Percentiles rank a stretch among this genome's conserved stretches.
phyloP scores from a whole-genome alignment of 495 filamentous ascomycete genomes.

The Eremomyces bilateralis region DNA sequence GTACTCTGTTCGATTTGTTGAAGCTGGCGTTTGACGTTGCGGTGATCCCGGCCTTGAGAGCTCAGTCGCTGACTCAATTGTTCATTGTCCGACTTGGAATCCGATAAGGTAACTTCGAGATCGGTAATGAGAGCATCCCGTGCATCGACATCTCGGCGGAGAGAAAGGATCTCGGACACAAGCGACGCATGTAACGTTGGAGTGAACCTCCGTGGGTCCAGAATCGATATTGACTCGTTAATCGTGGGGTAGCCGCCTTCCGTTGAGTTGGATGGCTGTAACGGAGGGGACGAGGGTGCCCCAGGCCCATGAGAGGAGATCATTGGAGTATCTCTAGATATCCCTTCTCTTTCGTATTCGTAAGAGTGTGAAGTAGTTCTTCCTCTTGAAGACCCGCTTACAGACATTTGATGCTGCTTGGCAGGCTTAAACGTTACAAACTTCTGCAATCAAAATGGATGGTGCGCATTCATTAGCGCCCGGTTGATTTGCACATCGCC shows the following conservation, averaged over 20 bases:
- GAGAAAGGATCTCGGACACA: slow-evolving; percentile 75
- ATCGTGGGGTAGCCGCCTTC: slow-evolving; percentile 14
- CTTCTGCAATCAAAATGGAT: too few relatives aligned
- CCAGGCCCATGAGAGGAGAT: background rate
- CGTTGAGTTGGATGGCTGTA: background rate
- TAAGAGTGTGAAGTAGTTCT: too few relatives aligned
- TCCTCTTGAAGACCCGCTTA: too few relatives aligned
- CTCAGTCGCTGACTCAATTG: slow-evolving; percentile 35
- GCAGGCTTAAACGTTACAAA: too few relatives aligned
- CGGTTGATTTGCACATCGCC: too few relatives aligned
- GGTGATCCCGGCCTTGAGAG: slow-evolving; percentile 45
- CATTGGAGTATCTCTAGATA: background rate
- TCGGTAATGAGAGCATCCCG: slow-evolving; percentile 67
- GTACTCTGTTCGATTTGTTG: slow-evolving; percentile 72
- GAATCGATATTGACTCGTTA: slow-evolving; percentile 53
- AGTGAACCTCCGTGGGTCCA: slow-evolving; percentile 82
- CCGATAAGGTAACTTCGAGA: slow-evolving; percentile 55
- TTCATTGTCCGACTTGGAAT: slow-evolving; percentile 51
- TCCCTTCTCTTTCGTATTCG: too few relatives aligned
- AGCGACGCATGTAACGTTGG: slow-evolving; percentile 66
- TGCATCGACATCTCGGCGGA: slow-evolving; percentile 73
- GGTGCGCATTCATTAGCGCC: too few relatives aligned
- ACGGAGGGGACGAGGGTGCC: background rate
- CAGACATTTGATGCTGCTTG: too few relatives aligned
- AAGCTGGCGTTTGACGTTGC: slow-evolving; percentile 66